Conservation (phyloP, 1,139 yeast species). For the Pichia terricola region DNA sequence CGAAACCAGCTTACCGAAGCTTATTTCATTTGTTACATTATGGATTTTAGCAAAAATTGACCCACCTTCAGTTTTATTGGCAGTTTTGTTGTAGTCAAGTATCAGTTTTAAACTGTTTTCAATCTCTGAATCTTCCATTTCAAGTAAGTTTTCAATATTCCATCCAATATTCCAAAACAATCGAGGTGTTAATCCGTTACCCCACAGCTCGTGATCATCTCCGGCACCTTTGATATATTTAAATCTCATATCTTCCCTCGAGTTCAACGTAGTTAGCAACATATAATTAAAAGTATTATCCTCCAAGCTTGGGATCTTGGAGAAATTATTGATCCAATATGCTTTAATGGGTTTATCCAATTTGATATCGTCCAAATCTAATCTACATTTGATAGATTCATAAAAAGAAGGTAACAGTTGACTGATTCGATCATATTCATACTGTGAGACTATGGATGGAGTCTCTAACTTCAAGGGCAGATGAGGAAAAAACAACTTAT, state of each 20-base stretch:
- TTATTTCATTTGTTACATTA: too few species aligned
- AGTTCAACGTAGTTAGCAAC: slow-evolving; percentile 57
- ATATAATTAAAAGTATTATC: slow-evolving; percentile 25
- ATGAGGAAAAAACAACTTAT: slow-evolving; percentile 36
- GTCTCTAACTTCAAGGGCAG: slow-evolving; percentile 23
- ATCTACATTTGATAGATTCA: slow-evolving; percentile 32
- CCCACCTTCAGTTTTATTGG: too few species aligned
- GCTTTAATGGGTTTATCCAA: slow-evolving; percentile 33
- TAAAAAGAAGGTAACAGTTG: slow-evolving; percentile 42
- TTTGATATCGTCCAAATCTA: slow-evolving; percentile 5
- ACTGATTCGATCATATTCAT: slow-evolving; percentile 49
- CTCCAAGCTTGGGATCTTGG: slow-evolving; percentile 1
- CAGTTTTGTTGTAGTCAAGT: too few species aligned
- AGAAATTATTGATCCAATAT: slow-evolving; percentile 55
- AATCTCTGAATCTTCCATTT: background rate
- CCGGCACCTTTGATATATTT: slow-evolving; percentile 86
- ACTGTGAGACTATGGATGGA: slow-evolving; percentile 49
- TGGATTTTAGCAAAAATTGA: too few species aligned
- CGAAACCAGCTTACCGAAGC: too few species aligned
- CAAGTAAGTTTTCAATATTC: too few species aligned
- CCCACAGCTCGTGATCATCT: slow-evolving; percentile 90
- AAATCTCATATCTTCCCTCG: slow-evolving; percentile 46
- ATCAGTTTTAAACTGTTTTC: background rate
- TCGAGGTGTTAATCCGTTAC: slow-evolving; percentile 42
- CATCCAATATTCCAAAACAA: slow-evolving; percentile 27